Conservation (phyloP, 805 yeast genomes). For the Yarrowia sp. region DNA sequence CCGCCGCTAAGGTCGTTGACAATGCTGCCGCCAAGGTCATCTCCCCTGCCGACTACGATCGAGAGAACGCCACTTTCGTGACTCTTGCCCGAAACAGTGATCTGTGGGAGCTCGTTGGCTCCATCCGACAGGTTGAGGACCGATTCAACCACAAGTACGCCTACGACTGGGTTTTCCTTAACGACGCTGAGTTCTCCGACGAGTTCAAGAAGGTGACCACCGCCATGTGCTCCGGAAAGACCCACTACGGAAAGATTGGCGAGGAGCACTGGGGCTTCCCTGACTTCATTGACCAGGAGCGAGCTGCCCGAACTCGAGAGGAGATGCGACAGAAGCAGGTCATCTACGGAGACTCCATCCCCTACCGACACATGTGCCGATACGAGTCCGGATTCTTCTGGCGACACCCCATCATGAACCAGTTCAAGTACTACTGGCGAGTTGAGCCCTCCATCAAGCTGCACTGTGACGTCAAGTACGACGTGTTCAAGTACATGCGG, state of each 20-base stretch:
- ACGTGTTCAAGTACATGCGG: conserved; percentile 76
- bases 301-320: conserved; percentile 63
- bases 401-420: conserved; percentile 61
- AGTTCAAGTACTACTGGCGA: conserved; percentile 89
- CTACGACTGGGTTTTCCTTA: conserved; percentile 91
- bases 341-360: conserved; percentile 70
- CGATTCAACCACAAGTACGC: conserved; percentile 71
- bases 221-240: conserved; percentile 59
- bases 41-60: conserved; percentile 30
- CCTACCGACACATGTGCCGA: conserved; percentile 89
- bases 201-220: conserved; percentile 61
- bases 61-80: conserved; percentile 47
- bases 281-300: conserved; percentile 67
- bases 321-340: conserved; percentile 53
- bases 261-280: conserved; percentile 87
- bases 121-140: conserved; percentile 72
- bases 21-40: conserved; percentile 23
- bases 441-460: conserved; percentile 80
- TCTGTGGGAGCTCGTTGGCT: conserved; percentile 52
- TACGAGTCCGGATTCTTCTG: conserved; percentile 83
- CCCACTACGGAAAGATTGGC: conserved; percentile 71
- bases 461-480: conserved; percentile 75
- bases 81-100: conserved; percentile 71
- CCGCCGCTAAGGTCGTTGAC: conserved; percentile 8
- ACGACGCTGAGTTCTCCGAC: conserved; percentile 71